Percentiles rank a stretch among this genome's conserved stretches.
Conservation (phyloP, 768 basidiomycete genomes). For the Suillus clintonianus region DNA sequence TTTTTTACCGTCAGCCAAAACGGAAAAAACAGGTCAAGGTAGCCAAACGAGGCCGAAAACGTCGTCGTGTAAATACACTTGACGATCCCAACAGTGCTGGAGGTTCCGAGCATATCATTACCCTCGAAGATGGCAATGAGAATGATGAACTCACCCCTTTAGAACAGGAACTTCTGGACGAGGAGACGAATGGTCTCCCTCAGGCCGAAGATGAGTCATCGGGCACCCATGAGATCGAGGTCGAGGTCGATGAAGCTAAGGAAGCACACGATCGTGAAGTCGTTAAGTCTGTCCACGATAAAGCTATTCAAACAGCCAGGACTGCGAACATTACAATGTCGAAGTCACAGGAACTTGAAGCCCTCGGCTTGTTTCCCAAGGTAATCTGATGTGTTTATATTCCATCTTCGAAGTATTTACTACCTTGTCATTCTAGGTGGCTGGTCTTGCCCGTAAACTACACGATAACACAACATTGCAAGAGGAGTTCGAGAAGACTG, state of each 20-base stretch:
- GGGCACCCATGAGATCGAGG: neutral
- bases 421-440: slow-evolving; percentile 15
- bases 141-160: neutral
- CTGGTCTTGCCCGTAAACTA: slow-evolving; percentile 26
- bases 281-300: slow-evolving; percentile 5
- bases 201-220: neutral
- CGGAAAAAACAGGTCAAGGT: neutral
- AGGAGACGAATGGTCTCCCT: neutral
- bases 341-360: too few species aligned
- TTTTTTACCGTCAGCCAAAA: neutral
- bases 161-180: neutral
- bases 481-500: slow-evolving; percentile 25
- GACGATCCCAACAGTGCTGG: neutral
- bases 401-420: too few species aligned
- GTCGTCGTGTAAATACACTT: neutral
- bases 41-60: neutral
- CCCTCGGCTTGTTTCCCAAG: too few species aligned
- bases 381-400: too few species aligned
- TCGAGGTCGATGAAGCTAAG: slow-evolving; percentile 15
- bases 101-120: neutral
- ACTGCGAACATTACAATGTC: neutral
- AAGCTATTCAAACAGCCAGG: slow-evolving; percentile 1
- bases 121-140: neutral
- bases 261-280: slow-evolving; percentile 19
- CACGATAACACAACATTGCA: slow-evolving; percentile 25